These are phyloP conservation scores for Candida vartiovaarae DNA, from an alignment of 805 yeast genomes.

Conservation along the genomic window DNA sequence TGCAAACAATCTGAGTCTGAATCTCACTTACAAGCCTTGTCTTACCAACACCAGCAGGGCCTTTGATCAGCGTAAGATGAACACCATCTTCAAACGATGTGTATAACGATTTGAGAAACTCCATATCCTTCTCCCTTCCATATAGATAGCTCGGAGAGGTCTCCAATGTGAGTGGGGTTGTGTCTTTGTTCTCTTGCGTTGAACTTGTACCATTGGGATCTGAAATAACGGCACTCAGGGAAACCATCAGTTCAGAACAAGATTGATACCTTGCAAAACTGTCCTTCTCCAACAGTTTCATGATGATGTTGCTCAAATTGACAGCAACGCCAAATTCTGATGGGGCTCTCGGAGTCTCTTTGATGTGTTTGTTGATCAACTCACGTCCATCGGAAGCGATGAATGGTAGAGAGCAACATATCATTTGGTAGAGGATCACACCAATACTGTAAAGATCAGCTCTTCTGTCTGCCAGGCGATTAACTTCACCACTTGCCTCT, in stretches of 20 bases:
- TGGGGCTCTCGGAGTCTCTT: constrained; percentile 37
- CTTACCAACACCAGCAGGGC: constrained; percentile 42
- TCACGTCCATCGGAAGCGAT: constrained; percentile 32
- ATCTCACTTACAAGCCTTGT: constrained; percentile 34
- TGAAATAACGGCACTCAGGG: constrained; percentile 21
- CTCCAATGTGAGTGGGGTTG: not conserved
- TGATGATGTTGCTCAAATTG: constrained; percentile 32
- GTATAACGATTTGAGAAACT: constrained; percentile 19
- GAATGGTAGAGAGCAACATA: constrained; percentile 40
- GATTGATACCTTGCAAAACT: constrained; percentile 33
- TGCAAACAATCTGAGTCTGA: constrained; percentile 27
- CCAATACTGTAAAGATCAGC: constrained; percentile 46
- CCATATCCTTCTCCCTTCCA: constrained; percentile 24
- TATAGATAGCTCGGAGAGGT: constrained; percentile 21
- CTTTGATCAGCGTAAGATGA: constrained; percentile 29
- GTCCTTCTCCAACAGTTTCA: constrained; percentile 36
- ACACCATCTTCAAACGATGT: constrained; percentile 17
- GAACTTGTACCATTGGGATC: not conserved
- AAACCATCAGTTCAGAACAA: constrained; percentile 29
- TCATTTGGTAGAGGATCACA: constrained; percentile 40
- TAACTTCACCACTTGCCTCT: constrained; percentile 36
- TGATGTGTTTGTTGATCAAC: constrained; percentile 33
- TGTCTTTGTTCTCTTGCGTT: no score
- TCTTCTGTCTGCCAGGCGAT: constrained; percentile 35
- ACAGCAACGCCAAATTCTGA: constrained; percentile 11